Evolutionary conservation across 805 yeast species (phyloP).

Genomic region (Kregervanrija delftensis): DNA sequence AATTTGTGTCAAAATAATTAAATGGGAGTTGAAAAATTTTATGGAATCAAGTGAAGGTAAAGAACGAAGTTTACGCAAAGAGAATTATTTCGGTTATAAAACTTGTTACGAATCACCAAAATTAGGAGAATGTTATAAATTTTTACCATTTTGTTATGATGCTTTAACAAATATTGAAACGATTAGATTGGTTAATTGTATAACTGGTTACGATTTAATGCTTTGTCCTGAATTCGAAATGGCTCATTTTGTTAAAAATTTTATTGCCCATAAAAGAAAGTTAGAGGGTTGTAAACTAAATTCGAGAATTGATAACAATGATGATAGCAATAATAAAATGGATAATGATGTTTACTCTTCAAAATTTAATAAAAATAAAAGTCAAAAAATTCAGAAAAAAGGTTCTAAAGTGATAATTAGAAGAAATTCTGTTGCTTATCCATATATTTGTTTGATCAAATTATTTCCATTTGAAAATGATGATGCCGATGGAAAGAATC

Average conservation of each 20-base stretch:
- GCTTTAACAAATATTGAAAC: conserved; percentile 52
- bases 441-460: conserved; percentile 21
- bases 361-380: background rate
- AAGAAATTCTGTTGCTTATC: conserved; percentile 22
- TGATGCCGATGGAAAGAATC: background rate
- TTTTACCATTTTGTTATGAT: conserved; percentile 40
- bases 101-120: conserved; percentile 23
- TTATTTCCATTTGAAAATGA: conserved; percentile 5
- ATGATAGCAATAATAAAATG: background rate
- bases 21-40: conserved; percentile 30
- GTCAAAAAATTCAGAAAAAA: background rate
- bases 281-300: background rate
- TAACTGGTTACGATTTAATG: conserved; percentile 47
- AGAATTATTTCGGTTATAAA: background rate
- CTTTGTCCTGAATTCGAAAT: conserved; percentile 46
- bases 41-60: conserved; percentile 28
- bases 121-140: conserved; percentile 16
- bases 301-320: background rate
- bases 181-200: conserved; percentile 35
- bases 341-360: background rate
- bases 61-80: background rate
- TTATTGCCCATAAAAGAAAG: background rate
- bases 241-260: conserved; percentile 31
- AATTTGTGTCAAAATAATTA: conserved; percentile 36
- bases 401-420: conserved; percentile 8